Conservation (phyloP, 2,329 filamentous ascomycete genomes). For the Calonectria pseudoturangicola region DNA sequence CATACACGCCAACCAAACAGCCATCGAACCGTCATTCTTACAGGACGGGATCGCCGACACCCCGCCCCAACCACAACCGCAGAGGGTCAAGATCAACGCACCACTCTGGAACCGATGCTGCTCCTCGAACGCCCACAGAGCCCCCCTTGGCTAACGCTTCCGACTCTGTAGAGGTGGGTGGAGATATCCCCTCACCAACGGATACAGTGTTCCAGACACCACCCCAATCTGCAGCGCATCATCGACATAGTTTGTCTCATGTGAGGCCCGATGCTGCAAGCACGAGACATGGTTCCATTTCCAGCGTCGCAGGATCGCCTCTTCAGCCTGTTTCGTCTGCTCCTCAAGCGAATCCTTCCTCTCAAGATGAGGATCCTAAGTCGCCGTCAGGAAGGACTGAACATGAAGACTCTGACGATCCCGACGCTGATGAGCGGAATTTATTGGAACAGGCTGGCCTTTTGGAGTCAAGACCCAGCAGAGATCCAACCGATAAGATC, state of each 20-base stretch:
- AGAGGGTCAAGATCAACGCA: conserved; percentile 55
- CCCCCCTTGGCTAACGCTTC: conserved; percentile 45
- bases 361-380: conserved; percentile 48
- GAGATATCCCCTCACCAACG: conserved; percentile 53
- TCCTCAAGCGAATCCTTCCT: conserved; percentile 45
- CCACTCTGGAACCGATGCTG: conserved; percentile 51
- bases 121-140: conserved; percentile 55
- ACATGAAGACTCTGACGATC: conserved; percentile 62
- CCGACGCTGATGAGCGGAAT: conserved; percentile 81
- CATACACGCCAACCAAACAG: conserved; percentile 53
- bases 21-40: conserved; percentile 50
- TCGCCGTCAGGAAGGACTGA: conserved; percentile 45
- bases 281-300: conserved; percentile 57
- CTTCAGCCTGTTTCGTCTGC: conserved; percentile 51
- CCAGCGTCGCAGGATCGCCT: conserved; percentile 57
- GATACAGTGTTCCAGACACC: conserved; percentile 57
- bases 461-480: conserved; percentile 65
- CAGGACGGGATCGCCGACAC: conserved; percentile 54
- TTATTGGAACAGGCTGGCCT: conserved; percentile 81
- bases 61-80: conserved; percentile 48
- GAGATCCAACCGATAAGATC: conserved; percentile 58
- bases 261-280: conserved; percentile 49
- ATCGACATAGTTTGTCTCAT: conserved; percentile 52
- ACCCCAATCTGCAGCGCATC: conserved; percentile 55
- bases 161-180: conserved; percentile 41